A percentile compares a stretch with the other conserved stretches of the same genome.
phyloP scores from a whole-genome alignment of 148 eudicot species.

The Chenopodium album region DNA sequence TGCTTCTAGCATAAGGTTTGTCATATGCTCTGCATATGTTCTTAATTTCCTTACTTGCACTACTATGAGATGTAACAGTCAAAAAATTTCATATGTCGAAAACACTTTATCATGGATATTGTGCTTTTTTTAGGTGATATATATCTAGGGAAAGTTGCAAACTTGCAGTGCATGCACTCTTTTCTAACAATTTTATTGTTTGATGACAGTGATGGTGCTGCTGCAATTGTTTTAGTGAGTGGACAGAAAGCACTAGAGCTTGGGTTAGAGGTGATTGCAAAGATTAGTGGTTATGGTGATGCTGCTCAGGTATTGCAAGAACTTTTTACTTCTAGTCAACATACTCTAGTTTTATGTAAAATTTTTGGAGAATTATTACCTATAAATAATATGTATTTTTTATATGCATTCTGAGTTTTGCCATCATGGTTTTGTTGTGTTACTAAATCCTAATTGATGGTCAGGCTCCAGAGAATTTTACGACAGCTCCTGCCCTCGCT shows the following conservation, averaged over 20 bases:
- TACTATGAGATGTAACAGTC: too few relatives aligned
- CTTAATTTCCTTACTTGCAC: too few relatives aligned
- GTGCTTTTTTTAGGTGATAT: background rate
- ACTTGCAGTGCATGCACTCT: background rate
- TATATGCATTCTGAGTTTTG: background rate
- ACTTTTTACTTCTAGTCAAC: constrained; percentile 1
- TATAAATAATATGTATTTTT: background rate
- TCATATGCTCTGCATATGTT: background rate
- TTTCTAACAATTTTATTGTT: constrained; percentile 16
- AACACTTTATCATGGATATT: background rate
- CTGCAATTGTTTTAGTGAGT: constrained; percentile 93
- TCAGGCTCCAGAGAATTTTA: constrained; percentile 90
- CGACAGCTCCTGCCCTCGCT: constrained; percentile 91
- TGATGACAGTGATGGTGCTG: constrained; percentile 85
- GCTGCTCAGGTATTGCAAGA: constrained; percentile 74
- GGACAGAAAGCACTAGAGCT: constrained; percentile 86
- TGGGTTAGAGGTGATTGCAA: constrained; percentile 81
- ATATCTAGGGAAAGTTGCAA: background rate
- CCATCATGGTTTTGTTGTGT: background rate
- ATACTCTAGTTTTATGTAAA: background rate
- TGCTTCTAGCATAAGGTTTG: constrained; percentile 91
- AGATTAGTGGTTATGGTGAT: constrained; percentile 90
- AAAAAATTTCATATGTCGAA: too few relatives aligned
- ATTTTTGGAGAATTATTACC: constrained; percentile 1
- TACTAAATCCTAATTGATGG: background rate